Percentiles rank a stretch among this genome's conserved stretches.
phyloP scores from a whole-genome alignment of 148 eudicot species.

The Arctostaphylos glauca region DNA sequence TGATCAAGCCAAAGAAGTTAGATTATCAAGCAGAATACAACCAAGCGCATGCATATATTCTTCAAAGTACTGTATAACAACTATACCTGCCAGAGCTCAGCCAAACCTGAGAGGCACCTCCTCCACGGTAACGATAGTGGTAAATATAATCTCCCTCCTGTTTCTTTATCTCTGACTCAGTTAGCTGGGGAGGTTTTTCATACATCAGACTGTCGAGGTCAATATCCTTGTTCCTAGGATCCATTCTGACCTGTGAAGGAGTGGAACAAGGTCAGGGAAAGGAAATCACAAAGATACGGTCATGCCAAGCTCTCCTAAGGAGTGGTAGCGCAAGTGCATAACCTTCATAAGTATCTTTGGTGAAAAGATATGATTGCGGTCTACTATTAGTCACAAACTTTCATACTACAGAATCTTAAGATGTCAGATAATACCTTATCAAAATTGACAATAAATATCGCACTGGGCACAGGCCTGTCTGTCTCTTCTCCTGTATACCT shows the following conservation, averaged over 20 bases:
- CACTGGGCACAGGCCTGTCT: slow-evolving; percentile 83
- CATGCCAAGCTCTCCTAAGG: background rate
- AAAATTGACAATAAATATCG: slow-evolving; percentile 85
- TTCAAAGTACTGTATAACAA: background rate
- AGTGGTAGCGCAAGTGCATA: background rate
- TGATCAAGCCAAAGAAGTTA: background rate
- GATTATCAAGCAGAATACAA: slow-evolving; percentile 7
- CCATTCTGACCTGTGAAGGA: slow-evolving; percentile 78
- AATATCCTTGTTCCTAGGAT: slow-evolving; percentile 80
- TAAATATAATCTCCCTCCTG: slow-evolving; percentile 93
- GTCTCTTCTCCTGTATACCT: slow-evolving; percentile 47
- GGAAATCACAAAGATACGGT: background rate
- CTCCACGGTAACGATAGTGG: slow-evolving; percentile 93
- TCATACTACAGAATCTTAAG: background rate
- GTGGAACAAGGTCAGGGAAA: slow-evolving; percentile 16
- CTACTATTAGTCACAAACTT: background rate
- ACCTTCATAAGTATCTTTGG: background rate
- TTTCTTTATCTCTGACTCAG: slow-evolving; percentile 76
- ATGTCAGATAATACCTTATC: slow-evolving; percentile 62
- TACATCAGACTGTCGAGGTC: slow-evolving; percentile 78
- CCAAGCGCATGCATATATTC: background rate
- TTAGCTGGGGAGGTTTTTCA: slow-evolving; percentile 50
- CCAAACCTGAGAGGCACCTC: slow-evolving; percentile 99
- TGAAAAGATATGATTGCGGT: background rate
- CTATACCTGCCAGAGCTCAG: slow-evolving; percentile 89